Percentiles rank a stretch among this genome's conserved stretches.
phyloP scores from a whole-genome alignment of 2,329 filamentous ascomycete genomes.

The Ceratocystiopsis minuta region DNA sequence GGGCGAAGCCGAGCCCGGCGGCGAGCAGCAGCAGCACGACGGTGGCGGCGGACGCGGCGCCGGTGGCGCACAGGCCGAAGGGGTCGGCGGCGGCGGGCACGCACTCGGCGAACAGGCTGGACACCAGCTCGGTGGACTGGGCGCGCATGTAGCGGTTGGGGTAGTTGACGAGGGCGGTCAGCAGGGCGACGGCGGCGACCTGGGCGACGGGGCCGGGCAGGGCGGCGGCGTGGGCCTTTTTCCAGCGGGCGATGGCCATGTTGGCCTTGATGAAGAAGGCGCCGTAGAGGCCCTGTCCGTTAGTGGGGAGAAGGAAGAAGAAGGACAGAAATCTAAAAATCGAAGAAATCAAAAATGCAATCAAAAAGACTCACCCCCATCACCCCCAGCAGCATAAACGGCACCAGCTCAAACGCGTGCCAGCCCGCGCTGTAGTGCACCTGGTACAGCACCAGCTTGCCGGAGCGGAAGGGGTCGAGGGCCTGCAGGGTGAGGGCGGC shows the following conservation, averaged over 20 bases:
- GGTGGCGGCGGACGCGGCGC: slow-evolving; percentile 63
- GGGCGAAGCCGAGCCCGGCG: slow-evolving; percentile 64
- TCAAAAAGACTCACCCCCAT: slow-evolving; percentile 35
- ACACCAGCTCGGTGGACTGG: slow-evolving; percentile 79
- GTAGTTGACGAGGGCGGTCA: slow-evolving; percentile 83
- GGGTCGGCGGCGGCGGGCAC: slow-evolving; percentile 65
- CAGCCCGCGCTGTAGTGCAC: slow-evolving; percentile 82
- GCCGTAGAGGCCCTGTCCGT: slow-evolving; percentile 60
- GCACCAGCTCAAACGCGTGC: slow-evolving; percentile 87
- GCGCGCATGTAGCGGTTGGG: slow-evolving; percentile 94
- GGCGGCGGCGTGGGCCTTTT: slow-evolving; percentile 40
- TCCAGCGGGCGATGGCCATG: slow-evolving; percentile 70
- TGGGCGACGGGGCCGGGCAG: slow-evolving; percentile 61
- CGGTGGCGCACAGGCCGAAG: slow-evolving; percentile 78
- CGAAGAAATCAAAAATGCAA: too few species aligned
- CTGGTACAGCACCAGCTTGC: slow-evolving; percentile 89
- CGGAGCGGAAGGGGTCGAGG: slow-evolving; percentile 84
- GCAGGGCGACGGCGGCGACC: slow-evolving; percentile 57
- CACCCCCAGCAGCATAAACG: slow-evolving; percentile 72
- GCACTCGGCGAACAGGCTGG: slow-evolving; percentile 83
- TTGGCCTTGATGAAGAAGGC: slow-evolving; percentile 91
- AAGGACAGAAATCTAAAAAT: too few species aligned
- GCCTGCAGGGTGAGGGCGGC: slow-evolving; percentile 85
- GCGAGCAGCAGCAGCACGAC: slow-evolving; percentile 71
- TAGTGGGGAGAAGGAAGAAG: neutral